These are phyloP conservation scores for Gymnopilus junonius DNA, from an alignment of 768 basidiomycete species.

Conservation along the genomic window DNA sequence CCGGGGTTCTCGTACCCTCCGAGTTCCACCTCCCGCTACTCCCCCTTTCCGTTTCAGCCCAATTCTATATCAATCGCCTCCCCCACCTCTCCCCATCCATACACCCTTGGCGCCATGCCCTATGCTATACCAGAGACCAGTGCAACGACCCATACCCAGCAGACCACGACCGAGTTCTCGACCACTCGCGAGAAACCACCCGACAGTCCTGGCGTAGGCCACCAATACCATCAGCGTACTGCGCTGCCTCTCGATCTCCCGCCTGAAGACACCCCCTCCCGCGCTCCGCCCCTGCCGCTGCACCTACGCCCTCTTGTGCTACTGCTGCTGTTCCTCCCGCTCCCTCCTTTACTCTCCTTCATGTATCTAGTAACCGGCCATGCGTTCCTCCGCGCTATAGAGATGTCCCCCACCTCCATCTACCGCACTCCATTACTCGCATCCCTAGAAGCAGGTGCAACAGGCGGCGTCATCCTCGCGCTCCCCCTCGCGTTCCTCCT, in stretches of 20 bases:
- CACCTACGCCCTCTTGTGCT: constrained; percentile 22
- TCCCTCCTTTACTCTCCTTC: constrained; percentile 37
- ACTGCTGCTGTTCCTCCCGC: constrained; percentile 33
- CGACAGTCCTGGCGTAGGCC: neutral
- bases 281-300: constrained; percentile 13
- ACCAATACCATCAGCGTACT: constrained; percentile 11
- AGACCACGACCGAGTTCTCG: constrained; percentile 5
- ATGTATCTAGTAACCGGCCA: constrained; percentile 36
- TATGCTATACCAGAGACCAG: constrained; percentile 12
- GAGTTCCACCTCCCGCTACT: constrained; percentile 16
- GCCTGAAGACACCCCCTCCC: constrained; percentile 1
- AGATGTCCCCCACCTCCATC: constrained; percentile 16
- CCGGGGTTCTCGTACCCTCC: constrained; percentile 26
- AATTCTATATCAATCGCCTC: constrained; percentile 16
- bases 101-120: constrained; percentile 22
- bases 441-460: constrained; percentile 36
- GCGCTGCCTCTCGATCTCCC: constrained; percentile 3
- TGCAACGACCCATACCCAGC: constrained; percentile 7
- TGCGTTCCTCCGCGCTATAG: constrained; percentile 29
- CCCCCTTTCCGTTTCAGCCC: constrained; percentile 17
- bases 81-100: constrained; percentile 19
- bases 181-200: constrained; percentile 15
- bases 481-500: constrained; percentile 36
- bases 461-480: constrained; percentile 38
- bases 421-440: constrained; percentile 30